These are phyloP conservation scores for Stagonosporopsis tanaceti DNA, from an alignment of 2,329 filamentous ascomycete species.

Conservation along the genomic window DNA sequence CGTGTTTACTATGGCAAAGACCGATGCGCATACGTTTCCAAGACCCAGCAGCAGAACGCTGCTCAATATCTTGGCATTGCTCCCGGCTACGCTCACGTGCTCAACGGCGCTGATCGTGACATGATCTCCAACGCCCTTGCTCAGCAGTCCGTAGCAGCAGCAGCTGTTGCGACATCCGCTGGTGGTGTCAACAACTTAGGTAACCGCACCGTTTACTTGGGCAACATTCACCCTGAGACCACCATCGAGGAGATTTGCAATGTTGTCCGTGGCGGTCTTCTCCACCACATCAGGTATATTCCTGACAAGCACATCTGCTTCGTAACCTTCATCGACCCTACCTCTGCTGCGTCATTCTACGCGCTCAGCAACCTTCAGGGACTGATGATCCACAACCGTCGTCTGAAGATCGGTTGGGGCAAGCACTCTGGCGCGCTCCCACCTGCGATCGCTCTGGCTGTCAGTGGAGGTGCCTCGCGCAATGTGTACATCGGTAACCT, in stretches of 20 bases:
- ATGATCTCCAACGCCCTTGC: conserved; percentile 95
- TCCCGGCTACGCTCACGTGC: conserved; percentile 92
- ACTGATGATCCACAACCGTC: conserved; percentile 98
- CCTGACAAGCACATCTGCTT: conserved; percentile 99
- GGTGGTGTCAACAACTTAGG: conserved; percentile 97
- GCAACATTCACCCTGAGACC: conserved; percentile 98
- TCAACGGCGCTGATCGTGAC: conserved; percentile 95
- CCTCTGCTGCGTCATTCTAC: conserved; percentile 96
- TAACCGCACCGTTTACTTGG: conserved; percentile 96
- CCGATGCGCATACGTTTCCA: conserved; percentile 96
- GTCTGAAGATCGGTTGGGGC: conserved; percentile 98
- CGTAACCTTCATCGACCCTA: conserved; percentile 98
- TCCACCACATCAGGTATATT: conserved; percentile 99
- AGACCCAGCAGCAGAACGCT: conserved; percentile 99
- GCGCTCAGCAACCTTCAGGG: conserved; percentile 97
- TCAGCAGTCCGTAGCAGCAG: conserved; percentile 96
- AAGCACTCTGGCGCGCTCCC: conserved; percentile 98
- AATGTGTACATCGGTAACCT: conserved; percentile 99
- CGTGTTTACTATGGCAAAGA: conserved; percentile 99
- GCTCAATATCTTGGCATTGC: conserved; percentile 98
- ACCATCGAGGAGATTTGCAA: conserved; percentile 99
- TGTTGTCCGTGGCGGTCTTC: conserved; percentile 90
- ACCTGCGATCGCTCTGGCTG: conserved; percentile 92
- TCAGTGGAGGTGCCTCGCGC: conserved; percentile 94
- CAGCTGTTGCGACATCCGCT: conserved; percentile 93